These are phyloP conservation scores for Massariosphaeria phaeospora DNA, from an alignment of 495 filamentous ascomycete genomes.

Conservation along the genomic window DNA sequence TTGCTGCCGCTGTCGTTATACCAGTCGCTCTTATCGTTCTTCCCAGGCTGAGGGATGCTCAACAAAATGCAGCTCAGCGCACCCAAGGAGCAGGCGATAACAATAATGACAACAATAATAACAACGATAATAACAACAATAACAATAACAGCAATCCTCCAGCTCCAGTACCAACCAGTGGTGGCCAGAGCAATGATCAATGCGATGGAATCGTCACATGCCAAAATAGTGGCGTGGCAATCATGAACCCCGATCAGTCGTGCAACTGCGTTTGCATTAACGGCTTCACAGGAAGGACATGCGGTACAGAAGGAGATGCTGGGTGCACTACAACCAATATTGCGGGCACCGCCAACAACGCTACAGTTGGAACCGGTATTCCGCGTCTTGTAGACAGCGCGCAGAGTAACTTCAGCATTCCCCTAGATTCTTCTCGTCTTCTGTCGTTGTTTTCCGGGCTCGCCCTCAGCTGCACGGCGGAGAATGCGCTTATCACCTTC, in stretches of 20 bases:
- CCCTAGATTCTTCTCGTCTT: constrained; percentile 59
- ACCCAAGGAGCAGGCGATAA: too few relatives aligned
- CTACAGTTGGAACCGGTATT: constrained; percentile 74
- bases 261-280: constrained; percentile 86
- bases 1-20: constrained; percentile 81
- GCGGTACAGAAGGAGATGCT: constrained; percentile 54
- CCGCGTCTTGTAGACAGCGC: constrained; percentile 64
- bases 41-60: constrained; percentile 48
- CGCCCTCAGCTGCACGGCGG: constrained; percentile 68
- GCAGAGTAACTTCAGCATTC: constrained; percentile 66
- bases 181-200: constrained; percentile 15
- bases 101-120: constrained; percentile 1
- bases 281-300: constrained; percentile 76
- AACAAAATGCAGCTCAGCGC: constrained; percentile 38
- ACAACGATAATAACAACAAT: constrained; percentile 1
- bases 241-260: constrained; percentile 52
- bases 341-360: constrained; percentile 48
- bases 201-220: constrained; percentile 50
- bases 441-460: constrained; percentile 70
- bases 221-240: constrained; percentile 73
- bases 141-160: constrained; percentile 20
- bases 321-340: constrained; percentile 70
- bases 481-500: constrained; percentile 86
- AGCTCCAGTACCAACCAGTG: not conserved
- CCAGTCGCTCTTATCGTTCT: constrained; percentile 79